A percentile compares a stretch with the other conserved stretches of the same genome.
Evolutionary conservation across 2,329 filamentous ascomycete species (phyloP).

Genomic region (Trichoderma arundinaceum): DNA sequence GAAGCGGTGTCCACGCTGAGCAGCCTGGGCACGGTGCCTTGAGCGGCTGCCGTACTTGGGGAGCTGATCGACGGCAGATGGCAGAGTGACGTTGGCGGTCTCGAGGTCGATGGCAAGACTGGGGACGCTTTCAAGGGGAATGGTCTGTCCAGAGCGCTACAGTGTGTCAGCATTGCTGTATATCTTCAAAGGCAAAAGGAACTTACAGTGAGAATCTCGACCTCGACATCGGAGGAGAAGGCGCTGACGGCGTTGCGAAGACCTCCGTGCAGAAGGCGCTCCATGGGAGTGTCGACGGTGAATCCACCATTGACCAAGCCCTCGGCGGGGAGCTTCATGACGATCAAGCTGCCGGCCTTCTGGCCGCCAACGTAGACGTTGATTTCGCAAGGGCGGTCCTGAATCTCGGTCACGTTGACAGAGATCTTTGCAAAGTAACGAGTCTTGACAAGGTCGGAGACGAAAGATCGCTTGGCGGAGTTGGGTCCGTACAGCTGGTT

Average conservation of each 20-base stretch:
- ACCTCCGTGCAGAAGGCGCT: slow-evolving; percentile 46
- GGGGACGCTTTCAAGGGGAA: slow-evolving; percentile 40
- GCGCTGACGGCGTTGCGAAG: slow-evolving; percentile 36
- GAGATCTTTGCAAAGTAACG: slow-evolving; percentile 46
- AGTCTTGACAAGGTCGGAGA: slow-evolving; percentile 33
- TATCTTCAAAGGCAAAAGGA: not conserved
- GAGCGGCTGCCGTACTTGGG: slow-evolving; percentile 38
- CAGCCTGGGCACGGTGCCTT: slow-evolving; percentile 22
- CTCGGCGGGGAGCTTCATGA: slow-evolving; percentile 45
- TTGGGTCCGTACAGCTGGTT: slow-evolving; percentile 43
- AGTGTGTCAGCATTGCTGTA: slow-evolving; percentile 2
- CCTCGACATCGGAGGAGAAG: slow-evolving; percentile 40
- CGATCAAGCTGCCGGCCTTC: slow-evolving; percentile 44
- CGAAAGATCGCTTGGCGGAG: not conserved
- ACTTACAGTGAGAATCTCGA: slow-evolving; percentile 45
- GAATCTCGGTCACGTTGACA: slow-evolving; percentile 45
- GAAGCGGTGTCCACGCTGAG: not conserved
- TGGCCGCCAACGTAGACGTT: slow-evolving; percentile 44
- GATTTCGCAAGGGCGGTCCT: slow-evolving; percentile 43
- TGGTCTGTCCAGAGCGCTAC: slow-evolving; percentile 43
- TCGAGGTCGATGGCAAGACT: slow-evolving; percentile 49
- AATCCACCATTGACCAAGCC: slow-evolving; percentile 45
- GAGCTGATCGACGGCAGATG: slow-evolving; percentile 39
- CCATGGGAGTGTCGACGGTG: slow-evolving; percentile 67
- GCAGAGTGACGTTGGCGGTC: slow-evolving; percentile 41